Percentiles rank a stretch among this genome's conserved stretches.
Conservation (phyloP, 495 filamentous ascomycete genomes). For the Neurospora tetrasperma region DNA sequence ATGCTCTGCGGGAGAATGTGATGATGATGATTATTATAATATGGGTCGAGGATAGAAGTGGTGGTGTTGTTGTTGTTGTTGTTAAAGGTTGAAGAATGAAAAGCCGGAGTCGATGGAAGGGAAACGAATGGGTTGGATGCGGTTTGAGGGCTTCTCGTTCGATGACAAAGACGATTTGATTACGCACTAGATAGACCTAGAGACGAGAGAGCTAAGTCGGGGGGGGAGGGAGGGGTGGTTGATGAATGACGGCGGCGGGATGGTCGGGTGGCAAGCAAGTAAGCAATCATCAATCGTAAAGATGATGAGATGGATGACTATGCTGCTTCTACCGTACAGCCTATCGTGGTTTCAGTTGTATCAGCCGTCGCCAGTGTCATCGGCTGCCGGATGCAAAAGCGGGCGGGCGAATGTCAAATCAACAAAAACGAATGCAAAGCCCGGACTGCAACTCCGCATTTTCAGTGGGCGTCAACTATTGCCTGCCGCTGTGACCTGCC, state of each 20-base stretch:
- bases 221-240: neutral
- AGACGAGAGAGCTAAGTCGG: neutral
- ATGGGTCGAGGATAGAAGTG: neutral
- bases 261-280: neutral
- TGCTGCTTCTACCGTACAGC: neutral
- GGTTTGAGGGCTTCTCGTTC: neutral
- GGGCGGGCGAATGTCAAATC: neutral
- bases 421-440: neutral
- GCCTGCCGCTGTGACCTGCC: neutral
- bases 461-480: neutral
- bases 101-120: neutral
- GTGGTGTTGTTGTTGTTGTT: neutral
- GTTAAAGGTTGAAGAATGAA: neutral
- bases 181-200: neutral
- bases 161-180: neutral
- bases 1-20: neutral
- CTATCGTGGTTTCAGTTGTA: neutral
- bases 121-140: neutral
- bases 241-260: neutral
- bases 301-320: neutral
- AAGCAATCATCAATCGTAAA: neutral
- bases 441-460: neutral
- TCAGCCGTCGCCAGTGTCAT: neutral
- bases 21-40: neutral
- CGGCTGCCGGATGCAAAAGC: neutral